Base-by-base conservation (phyloP, 257 asterid species). In the Fraxinus cuspidata region DNA sequence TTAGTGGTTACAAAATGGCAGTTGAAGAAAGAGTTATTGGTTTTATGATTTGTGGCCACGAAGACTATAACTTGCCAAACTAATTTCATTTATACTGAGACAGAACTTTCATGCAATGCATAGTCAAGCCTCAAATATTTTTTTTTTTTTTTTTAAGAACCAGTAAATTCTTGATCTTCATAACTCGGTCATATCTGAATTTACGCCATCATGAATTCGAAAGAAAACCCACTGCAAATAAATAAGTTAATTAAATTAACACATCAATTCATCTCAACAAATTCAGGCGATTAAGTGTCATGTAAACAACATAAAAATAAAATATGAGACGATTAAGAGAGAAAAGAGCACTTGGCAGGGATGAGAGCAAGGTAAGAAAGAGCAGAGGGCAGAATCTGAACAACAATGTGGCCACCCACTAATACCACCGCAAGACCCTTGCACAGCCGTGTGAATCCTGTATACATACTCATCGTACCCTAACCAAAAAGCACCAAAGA, bases 401-500 rank as follows among this genome's bases (percentile, higher is more conserved):
- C 87, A 74, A 87, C 88, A 85, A 92, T 69, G 88, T 96, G 98
- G 28, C 99, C 97, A 70, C 86, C 94, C 0, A 94, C 78, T 76
- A 96, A 88, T 18, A 96, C 94, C 79, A 90, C 97, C 13, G 94
- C 92, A 68, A 93, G 76, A 32, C 98, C 97, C 83, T 92, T 96
- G 86, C 98, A 92, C 70, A 96, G 89, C 91, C 84, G 87, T 42
- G 99, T 88, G 84, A 93, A 93, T 77, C 97, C 97, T 19, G 88
- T 31, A 81, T 38, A 73, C 81, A 77, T 65, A 78, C 71, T 86
- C 82, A 82, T 86, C 72, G 78, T 71, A 42, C 85, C 91, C 94
- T 89, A 80, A 66, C 69, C 71, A 28, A 42, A 27, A 64, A 79
- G 56, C 64, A 34, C 15, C 5, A 12, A 78, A 67, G 1, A 25